A percentile compares a stretch with the other conserved stretches of the same genome.
Conservation (phyloP, 2,329 filamentous ascomycete species). For the Endoconidiophora polonica region DNA sequence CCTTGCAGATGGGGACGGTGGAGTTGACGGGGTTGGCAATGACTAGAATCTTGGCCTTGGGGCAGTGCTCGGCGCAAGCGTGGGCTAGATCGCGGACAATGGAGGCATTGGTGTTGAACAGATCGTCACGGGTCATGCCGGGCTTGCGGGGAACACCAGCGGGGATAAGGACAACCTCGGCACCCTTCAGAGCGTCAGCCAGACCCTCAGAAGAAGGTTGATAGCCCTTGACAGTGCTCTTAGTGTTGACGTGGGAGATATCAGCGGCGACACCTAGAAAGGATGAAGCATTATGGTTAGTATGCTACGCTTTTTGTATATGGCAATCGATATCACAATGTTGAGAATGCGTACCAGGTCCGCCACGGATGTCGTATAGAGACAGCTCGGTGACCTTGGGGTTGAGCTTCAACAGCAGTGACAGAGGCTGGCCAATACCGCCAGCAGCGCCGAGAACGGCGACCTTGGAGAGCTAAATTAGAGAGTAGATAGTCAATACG, state of each 20-base stretch:
- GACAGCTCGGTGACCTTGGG: constrained; percentile 82
- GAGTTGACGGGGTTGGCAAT: constrained; percentile 99
- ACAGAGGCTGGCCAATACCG: constrained; percentile 96
- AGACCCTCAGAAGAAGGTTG: constrained; percentile 63
- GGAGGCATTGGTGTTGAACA: constrained; percentile 99
- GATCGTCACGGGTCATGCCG: constrained; percentile 98
- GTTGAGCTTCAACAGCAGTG: constrained; percentile 97
- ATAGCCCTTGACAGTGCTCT: constrained; percentile 84
- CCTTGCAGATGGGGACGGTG: constrained; percentile 90
- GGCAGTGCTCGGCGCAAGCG: constrained; percentile 73
- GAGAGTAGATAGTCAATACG: constrained; percentile 3
- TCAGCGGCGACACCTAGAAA: constrained; percentile 83
- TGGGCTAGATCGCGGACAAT: constrained; percentile 98
- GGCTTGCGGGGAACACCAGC: constrained; percentile 98
- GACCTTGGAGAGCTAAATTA: constrained; percentile 76
- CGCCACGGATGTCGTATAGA: constrained; percentile 94
- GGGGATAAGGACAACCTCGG: constrained; percentile 92
- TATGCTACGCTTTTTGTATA: background rate
- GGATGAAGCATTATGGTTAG: constrained; percentile 1
- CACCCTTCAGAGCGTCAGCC: constrained; percentile 60
- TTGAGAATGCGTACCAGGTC: constrained; percentile 52
- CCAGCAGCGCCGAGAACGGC: constrained; percentile 90
- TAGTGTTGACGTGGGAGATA: constrained; percentile 98
- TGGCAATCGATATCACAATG: background rate
- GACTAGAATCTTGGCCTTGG: constrained; percentile 88